Base-by-base conservation (phyloP, 2,329 filamentous ascomycete genomes). In the Monosporascus sp. region DNA sequence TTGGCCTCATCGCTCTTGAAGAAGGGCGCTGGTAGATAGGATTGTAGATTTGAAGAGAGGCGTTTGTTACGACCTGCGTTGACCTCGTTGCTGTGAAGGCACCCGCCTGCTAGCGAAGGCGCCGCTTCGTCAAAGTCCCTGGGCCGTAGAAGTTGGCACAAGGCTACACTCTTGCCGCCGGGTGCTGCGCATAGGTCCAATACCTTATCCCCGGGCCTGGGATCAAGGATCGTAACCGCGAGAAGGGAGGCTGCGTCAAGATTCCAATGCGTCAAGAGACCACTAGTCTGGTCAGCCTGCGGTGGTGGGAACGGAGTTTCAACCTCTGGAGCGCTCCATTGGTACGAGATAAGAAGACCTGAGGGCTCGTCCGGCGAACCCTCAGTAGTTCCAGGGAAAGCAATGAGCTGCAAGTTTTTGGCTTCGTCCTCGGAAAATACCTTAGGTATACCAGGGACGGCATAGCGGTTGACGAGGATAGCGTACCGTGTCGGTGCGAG, bases 141-240 rank as follows among this genome's bases (percentile, higher is more conserved):
- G 6, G 57, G 55, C 7, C 59, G 60, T 3, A 74, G 56, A 6
- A 62, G 57, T 49, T 72, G 68, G 1, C 66, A 59, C 27, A 71
- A 54, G 3, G 62, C 59, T 22, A 72, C 56, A 6, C 68, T 69
- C 39, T 71, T 71, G 36, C 66, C 68, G 47, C 68, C 65, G 34
- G 70, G 69, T 2, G 70, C 69, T 5, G 71, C 71, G 52, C 72
- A 73, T 9, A 73, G 62, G 48, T 74, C 72, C 15, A 74, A 60
- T 6, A 74, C 62, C 22, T 66, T 65, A 48, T 73, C 66, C 9
- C 68, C 65, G 3, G 70, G 67, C 41, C 61, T 59, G 8, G 68
- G 63, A 41, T 62, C 57, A 3, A 74, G 66, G 4, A 73, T 47
- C 27, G 58, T 57, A 6, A 68, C 68, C 0, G 60, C 60, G 7